Evolutionary conservation across 257 asterid genomes (phyloP).

Genomic region (Nicotiana obtusifolia): DNA sequence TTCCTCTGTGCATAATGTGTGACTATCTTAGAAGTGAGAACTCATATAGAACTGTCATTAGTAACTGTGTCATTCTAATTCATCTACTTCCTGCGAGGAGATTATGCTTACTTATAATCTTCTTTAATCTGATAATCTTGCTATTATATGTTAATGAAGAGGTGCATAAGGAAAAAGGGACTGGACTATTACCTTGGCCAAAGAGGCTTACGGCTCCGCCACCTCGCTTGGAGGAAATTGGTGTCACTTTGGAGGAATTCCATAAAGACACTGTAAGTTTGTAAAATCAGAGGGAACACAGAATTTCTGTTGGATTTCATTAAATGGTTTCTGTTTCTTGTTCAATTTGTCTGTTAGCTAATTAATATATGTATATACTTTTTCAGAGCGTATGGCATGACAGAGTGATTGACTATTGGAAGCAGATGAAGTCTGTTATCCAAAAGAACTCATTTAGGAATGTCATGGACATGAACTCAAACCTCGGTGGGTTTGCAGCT

Average conservation of each 20-base stretch:
- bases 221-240: slow-evolving; percentile 71
- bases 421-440: slow-evolving; percentile 65
- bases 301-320: background rate
- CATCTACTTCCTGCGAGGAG: slow-evolving; percentile 1
- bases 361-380: background rate
- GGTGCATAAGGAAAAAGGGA: slow-evolving; percentile 69
- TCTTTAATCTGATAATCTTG: background rate
- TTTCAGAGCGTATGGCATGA: slow-evolving; percentile 67
- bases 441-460: slow-evolving; percentile 64
- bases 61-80: background rate
- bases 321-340: background rate
- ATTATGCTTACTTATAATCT: background rate
- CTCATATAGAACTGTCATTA: background rate
- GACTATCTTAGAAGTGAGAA: background rate
- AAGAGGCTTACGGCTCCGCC: slow-evolving; percentile 67
- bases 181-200: slow-evolving; percentile 88
- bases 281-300: slow-evolving; percentile 2
- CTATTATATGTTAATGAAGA: slow-evolving; percentile 32
- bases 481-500: slow-evolving; percentile 89
- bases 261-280: slow-evolving; percentile 65
- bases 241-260: slow-evolving; percentile 45
- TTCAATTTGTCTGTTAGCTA: background rate
- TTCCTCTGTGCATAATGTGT: background rate
- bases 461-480: slow-evolving; percentile 93
- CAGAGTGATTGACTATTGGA: slow-evolving; percentile 79